Conservation (phyloP, 139 green algal species). For the Micractinium sp. region DNA sequence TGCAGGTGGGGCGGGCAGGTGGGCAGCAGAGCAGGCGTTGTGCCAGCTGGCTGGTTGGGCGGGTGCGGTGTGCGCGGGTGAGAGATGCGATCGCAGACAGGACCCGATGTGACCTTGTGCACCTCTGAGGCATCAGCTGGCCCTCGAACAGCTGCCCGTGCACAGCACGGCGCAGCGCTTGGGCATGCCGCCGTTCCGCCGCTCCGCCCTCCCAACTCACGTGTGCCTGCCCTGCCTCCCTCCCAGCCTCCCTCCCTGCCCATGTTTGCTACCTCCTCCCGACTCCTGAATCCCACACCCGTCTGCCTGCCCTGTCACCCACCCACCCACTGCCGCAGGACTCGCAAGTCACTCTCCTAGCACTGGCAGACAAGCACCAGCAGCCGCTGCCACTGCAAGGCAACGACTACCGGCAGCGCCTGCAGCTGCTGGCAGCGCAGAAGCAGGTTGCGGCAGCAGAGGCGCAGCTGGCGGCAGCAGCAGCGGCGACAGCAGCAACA, state of each 20-base stretch:
- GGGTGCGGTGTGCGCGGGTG: background rate
- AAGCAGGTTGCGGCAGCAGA: slow-evolving; percentile 8
- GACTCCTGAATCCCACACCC: background rate
- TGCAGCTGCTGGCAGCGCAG: slow-evolving; percentile 6
- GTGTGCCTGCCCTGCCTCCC: too few relatives aligned
- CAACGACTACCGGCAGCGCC: slow-evolving; percentile 19
- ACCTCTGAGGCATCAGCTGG: background rate
- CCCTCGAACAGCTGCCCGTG: background rate
- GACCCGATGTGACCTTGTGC: background rate
- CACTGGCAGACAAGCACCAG: slow-evolving; percentile 24
- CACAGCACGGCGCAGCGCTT: background rate
- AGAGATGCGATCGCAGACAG: background rate
- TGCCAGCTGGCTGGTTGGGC: background rate
- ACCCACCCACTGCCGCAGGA: background rate
- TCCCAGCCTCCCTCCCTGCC: background rate
- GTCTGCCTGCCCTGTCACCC: background rate
- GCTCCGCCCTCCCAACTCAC: too few relatives aligned
- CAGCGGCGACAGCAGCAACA: background rate
- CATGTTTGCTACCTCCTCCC: background rate
- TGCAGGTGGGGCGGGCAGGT: background rate
- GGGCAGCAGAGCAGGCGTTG: background rate
- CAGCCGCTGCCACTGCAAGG: slow-evolving; percentile 2
- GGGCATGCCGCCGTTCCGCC: too few relatives aligned
- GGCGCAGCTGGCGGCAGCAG: slow-evolving; percentile 6
- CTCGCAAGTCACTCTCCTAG: slow-evolving; percentile 18